Conservation (phyloP, 345 rosid genomes). For the Arabidopsis suecica region DNA sequence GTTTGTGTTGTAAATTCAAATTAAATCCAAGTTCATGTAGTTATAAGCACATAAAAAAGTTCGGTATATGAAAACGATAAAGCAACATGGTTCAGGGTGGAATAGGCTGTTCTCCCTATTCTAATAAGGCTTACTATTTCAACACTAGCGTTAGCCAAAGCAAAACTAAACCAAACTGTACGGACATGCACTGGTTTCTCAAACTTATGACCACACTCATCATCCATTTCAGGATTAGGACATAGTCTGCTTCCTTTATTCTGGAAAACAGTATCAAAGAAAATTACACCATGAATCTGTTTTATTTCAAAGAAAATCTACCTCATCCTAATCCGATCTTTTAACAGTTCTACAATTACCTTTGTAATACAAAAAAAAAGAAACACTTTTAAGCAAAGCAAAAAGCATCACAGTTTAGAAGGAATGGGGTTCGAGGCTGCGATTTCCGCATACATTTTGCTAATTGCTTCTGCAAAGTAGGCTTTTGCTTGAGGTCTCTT, state of each 20-base stretch:
- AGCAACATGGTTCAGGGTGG: too few species aligned
- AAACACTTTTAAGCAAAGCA: background rate
- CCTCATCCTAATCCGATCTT: slow-evolving; percentile 22
- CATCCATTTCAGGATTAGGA: background rate
- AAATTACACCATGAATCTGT: slow-evolving; percentile 12
- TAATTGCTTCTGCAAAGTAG: slow-evolving; percentile 65
- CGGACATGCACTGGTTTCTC: background rate
- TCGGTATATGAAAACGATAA: too few species aligned
- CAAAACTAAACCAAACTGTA: background rate
- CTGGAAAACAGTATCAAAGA: background rate
- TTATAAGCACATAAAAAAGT: too few species aligned
- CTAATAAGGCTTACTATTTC: too few species aligned
- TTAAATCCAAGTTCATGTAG: too few species aligned
- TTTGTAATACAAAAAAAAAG: background rate
- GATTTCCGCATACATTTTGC: slow-evolving; percentile 71
- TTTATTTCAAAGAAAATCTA: slow-evolving; percentile 5
- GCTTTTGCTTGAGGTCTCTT: slow-evolving; percentile 88
- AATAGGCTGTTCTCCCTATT: too few species aligned
- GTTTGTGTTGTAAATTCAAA: too few species aligned
- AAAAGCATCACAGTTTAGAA: slow-evolving; percentile 32
- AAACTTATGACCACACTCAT: background rate
- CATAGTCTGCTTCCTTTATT: slow-evolving; percentile 5
- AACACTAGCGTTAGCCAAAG: background rate
- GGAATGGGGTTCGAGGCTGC: slow-evolving; percentile 47
- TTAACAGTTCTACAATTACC: slow-evolving; percentile 3